Conservation (phyloP, 106 monocot genomes). For the Dendrobium chrysotoxum region DNA sequence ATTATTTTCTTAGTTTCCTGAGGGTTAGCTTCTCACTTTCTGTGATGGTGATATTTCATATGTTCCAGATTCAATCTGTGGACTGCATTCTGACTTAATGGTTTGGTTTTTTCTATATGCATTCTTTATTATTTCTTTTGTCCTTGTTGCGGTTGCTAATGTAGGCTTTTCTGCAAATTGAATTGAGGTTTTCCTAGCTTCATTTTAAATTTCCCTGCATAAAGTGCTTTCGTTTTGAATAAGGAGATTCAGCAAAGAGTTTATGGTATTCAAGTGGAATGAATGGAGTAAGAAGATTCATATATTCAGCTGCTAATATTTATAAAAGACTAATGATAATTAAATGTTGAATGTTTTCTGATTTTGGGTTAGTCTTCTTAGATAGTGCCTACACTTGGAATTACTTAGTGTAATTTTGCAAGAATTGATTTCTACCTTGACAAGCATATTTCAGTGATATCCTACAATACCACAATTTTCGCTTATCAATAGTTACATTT, state of each 20-base stretch:
- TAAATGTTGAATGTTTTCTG: neutral
- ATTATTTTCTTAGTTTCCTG: too few relatives aligned
- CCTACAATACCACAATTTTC: neutral
- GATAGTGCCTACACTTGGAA: neutral
- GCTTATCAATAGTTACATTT: neutral
- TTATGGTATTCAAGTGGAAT: neutral
- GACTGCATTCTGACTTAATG: neutral
- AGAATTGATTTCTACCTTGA: too few relatives aligned
- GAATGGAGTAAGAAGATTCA: neutral
- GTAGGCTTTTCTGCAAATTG: neutral
- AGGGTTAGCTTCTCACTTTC: neutral
- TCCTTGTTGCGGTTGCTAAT: neutral
- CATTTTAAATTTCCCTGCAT: neutral
- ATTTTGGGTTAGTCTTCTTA: neutral
- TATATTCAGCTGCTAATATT: neutral
- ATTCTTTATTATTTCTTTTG: neutral
- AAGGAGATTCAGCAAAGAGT: too few relatives aligned
- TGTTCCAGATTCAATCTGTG: neutral
- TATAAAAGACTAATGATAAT: neutral
- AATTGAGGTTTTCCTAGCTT: neutral
- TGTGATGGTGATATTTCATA: neutral
- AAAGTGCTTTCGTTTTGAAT: too few relatives aligned
- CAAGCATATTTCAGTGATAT: neutral
- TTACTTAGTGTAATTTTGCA: too few relatives aligned
- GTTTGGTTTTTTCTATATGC: neutral